Evolutionary conservation across 2,329 filamentous ascomycete species (phyloP), one percentile per base, ranked within the genome.

Genomic region (Botryosphaeria dothidea): DNA sequence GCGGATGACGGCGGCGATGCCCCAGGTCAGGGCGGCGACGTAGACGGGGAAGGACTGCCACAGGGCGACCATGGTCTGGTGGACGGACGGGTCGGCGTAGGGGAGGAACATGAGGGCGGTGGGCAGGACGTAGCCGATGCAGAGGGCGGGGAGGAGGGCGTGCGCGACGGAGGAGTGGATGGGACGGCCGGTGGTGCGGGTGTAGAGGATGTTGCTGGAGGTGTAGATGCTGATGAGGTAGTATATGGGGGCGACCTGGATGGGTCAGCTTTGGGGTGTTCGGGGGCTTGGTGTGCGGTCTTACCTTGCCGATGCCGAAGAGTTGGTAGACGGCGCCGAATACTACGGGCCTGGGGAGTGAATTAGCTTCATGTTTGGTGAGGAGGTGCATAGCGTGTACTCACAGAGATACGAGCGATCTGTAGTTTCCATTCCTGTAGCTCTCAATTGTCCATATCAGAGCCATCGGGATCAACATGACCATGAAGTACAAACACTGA

Each of bases 71-170:
- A 69, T 65, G 2, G 27, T 45, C 41, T 73, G 71, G 4, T 60
- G 67, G 11, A 27, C 67, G n/a, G 64, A 54, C 6, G 65, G 15
- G 34, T 68, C 56, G 1, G 54, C 65, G 63, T 69, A 65, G 8
- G 70, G 69, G 31, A 72, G 62, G 52, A 72, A 72, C 51, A 74
- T 66, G 57, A 71, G 58, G n/a, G 65, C 27, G 1, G 69, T 72
- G 1, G 73, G 73, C 8, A 73, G 48, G 3, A 70, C 60, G 51
- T 68, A 73, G 29, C 72, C 71, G 11, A 73, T 21, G 5, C 71
- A 8, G 27, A 73, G n/a, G 8, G 71, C 67, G 7, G 71, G 70
- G 1, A 70, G 52, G 9, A 74, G 63, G 3, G 69, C 68, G 54
- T 67, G 67, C 8, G 71, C 72, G 19, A 68, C 68, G 8, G 65